Evolutionary conservation across 1,139 yeast genomes (phyloP).

Genomic region (Sugiyamaella japonica): DNA sequence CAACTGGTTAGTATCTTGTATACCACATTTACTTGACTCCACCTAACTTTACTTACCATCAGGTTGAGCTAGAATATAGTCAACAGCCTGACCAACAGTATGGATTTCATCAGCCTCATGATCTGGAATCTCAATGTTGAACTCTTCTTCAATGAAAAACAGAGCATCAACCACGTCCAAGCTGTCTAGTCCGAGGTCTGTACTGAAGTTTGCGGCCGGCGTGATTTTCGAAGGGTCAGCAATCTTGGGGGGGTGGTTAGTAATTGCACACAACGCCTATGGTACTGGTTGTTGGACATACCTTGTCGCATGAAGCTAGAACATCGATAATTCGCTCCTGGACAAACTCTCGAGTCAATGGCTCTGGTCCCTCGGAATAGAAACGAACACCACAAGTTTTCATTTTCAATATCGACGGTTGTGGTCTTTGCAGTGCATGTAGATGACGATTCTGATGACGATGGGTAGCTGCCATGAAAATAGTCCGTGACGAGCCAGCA

Average conservation of each 20-base stretch:
- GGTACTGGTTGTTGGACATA: slow-evolving; percentile 40
- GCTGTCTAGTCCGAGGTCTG: slow-evolving; percentile 82
- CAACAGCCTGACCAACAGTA: slow-evolving; percentile 84
- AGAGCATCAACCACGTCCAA: slow-evolving; percentile 86
- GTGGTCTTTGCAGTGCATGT: slow-evolving; percentile 1
- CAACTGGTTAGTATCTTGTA: too few relatives aligned
- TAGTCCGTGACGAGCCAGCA: slow-evolving; percentile 3
- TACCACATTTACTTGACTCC: too few relatives aligned
- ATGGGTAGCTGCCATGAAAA: background rate
- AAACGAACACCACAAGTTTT: background rate
- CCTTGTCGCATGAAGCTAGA: slow-evolving; percentile 76
- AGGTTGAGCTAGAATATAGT: slow-evolving; percentile 70
- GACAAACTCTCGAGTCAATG: slow-evolving; percentile 47
- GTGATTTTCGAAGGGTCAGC: slow-evolving; percentile 52
- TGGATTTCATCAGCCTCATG: slow-evolving; percentile 82
- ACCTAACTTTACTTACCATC: slow-evolving; percentile 44
- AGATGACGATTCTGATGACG: background rate
- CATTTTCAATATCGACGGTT: slow-evolving; percentile 3
- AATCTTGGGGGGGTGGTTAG: slow-evolving; percentile 36
- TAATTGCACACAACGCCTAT: background rate
- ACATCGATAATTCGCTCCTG: slow-evolving; percentile 73
- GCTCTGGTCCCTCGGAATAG: slow-evolving; percentile 41
- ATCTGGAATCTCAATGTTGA: slow-evolving; percentile 74
- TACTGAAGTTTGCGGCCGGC: slow-evolving; percentile 62
- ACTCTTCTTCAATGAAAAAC: slow-evolving; percentile 81